Evolutionary conservation across 495 filamentous ascomycete genomes (phyloP), one percentile per base, ranked within the genome.

Genomic region (Polyplosphaeria fusca): DNA sequence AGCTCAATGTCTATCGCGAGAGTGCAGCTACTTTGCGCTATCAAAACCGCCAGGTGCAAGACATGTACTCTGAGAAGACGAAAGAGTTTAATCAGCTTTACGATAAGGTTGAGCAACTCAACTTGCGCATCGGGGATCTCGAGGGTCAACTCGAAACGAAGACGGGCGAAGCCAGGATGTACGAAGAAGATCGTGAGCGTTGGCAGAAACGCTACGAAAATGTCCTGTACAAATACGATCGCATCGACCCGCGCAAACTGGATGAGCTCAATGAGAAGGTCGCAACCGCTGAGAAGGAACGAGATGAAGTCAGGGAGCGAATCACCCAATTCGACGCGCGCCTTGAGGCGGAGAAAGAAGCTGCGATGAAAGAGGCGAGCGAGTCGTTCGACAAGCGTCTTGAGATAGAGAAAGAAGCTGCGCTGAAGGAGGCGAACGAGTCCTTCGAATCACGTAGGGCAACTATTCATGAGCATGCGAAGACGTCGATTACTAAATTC

Each of bases 131-230:
- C 27, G 75, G 80, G 4, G 88, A 95, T 61, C 72, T 96, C 2
- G 88, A 95, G 67, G 86, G 83, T 49, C 82, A 91, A 52, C 78
- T 85, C 43, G 82, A 85, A 55, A 87, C 84, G 27, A 86, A 86
- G 67, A 87, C 94, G 45, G 89, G 85, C 3, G 91, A 99, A 67
- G 81, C 94, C 69, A 85, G 84, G 57, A 77, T 96, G 35, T 73
- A 96, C 18, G 85, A 92, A 55, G 85, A 88, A 55, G 90, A 96
- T 67, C 82, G 91, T 4, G 92, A 97, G 64, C 82, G 84, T 24
- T 95, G 91, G 83, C 90, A 94, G 66, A 88, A 95, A 71, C 84
- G 94, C 18, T 88, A 89, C 12, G 90, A 97, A 65, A 87, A 93
- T 53, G 95, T 97, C 45, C 81, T 98, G 19, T 87, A 89, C 59